Base-by-base conservation (phyloP, 257 asterid genomes). In the Jaltomata sinuosa region DNA sequence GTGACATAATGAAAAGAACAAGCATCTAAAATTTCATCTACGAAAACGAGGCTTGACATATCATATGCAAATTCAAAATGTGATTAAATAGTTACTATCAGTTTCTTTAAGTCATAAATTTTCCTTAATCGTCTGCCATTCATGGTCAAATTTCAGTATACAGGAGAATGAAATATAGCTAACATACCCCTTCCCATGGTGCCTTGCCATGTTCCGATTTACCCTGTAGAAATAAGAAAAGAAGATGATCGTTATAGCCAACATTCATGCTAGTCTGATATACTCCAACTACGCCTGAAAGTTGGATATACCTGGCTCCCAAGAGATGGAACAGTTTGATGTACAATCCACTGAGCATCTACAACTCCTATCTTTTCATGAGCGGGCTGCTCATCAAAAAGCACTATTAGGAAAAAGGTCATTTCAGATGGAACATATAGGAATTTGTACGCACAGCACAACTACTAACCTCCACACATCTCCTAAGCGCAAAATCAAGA, bases 131-230 rank as follows among this genome's bases (percentile, higher is more conserved):
- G 5, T 38, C 54, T 0, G 54, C 40, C 19, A 6, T 71, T 71
- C 36, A 40, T 42, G n/a, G 36, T 12, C 55, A 72, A 74, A 74
- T 42, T 12, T 22, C 38, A 45, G 38, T 18, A 74, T 45, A 74
- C 5, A 15, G 25, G 82, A 16, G 1, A 77, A 49, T 49, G 29
- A 49, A 77, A 77, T 77, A 77, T 18, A 15, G 82, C 64, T 68
- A 68, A 82, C 90, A 21, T 93, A 96, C 99, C 98, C 99, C 98
- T 94, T 93, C 98, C 99, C 98, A 93, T 49, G 99, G 95, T 45
- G 97, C 97, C 88, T 87, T 96, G 84, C 98, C 98, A 9, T 93
- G 86, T 88, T 92, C 98, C 11, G 94, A 87, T 84, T 83, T 74
- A 84, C 99, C 99, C 99, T 93, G 92, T 81, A n/a, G 9, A 81